phyloP scores from a whole-genome alignment of 2,329 filamentous ascomycete species.

The Calonectria ilicicola region DNA sequence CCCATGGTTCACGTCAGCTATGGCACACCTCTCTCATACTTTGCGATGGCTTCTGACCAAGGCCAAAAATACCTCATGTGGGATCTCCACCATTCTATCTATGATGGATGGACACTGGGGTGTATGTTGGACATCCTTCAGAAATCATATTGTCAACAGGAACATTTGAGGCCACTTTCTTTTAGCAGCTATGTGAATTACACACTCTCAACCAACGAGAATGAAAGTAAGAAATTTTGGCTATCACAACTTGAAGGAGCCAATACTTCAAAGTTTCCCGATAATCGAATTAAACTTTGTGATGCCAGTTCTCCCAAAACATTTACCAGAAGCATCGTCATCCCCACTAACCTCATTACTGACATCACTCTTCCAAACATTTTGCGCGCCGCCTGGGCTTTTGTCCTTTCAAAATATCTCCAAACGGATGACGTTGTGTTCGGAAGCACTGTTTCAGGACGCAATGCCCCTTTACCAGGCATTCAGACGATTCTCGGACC shows the following conservation, averaged over 20 bases:
- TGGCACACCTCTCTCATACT: not conserved
- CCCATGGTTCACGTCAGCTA: not conserved
- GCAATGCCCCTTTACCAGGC: not conserved
- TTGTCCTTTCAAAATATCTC: slow-evolving; percentile 4
- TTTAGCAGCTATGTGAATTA: slow-evolving; percentile 5
- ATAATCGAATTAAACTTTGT: not conserved
- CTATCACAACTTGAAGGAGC: not conserved
- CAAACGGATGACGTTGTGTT: slow-evolving; percentile 27
- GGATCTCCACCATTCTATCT: slow-evolving; percentile 7
- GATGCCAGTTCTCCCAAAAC: not conserved
- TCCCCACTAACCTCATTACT: not conserved
- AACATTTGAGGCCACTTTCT: not conserved
- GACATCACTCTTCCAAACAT: slow-evolving; percentile 1
- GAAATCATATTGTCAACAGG: not conserved
- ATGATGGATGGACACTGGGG: not conserved
- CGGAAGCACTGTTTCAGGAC: slow-evolving; percentile 6
- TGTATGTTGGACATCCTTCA: slow-evolving; percentile 4
- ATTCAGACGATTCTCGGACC: slow-evolving; percentile 3
- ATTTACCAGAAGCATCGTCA: not conserved
- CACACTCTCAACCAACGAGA: not conserved
- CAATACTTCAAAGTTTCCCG: not conserved
- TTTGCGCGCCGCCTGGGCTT: slow-evolving; percentile 7
- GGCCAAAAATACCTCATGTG: not conserved
- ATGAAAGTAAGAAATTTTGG: not conserved
- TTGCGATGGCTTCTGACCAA: not conserved